Evolutionary conservation across 352 stramenopile species (phyloP), one percentile per base, ranked within the genome.

Genomic region (Pythium sp.): DNA sequence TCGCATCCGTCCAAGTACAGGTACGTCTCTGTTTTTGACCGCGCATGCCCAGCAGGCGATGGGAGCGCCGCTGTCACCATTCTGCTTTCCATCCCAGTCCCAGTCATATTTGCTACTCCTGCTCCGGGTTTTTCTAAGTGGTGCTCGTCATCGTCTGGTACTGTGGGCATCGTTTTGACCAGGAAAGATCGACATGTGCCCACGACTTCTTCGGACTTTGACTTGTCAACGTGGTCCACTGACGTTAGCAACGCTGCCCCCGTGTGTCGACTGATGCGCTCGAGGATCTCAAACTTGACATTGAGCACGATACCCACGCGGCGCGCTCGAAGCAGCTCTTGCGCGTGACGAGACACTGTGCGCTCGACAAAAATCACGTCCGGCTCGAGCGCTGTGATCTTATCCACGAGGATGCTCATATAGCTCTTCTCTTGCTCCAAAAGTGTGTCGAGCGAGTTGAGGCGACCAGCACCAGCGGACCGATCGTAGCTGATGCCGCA

Each of bases 351-450:
- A 12, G 91, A 97, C 18, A 97, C 88, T 12, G 86, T 90, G 18
- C 87, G 84, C 59, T 95, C 94, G 28, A 98, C 93, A 72, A 99
- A 94, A 41, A 99, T 85, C 26, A 99, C 76, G 78, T 99, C 92
- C 8, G 97, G 97, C 67, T 98, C 90, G 30, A 99, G 71, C 34
- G 89, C 90, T 3, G 95, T 90, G 65, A 99, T 99, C 68, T 99
- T 99, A 26, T 95, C 87, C 18, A 99, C 96, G 18, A 99, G 78
- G 56, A 98, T 98, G 70, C 96, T 84, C 84, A 99, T 98, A 74
- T 99, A 99, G 64, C 95, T 93, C 68, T 98, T 91, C 78, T 99
- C 97, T 74, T 98, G 90, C 72, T 99, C 97, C 30, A 99, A 73
- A 7, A 99, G 70, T 11, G 94, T 98, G 70, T 99, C 96, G 0